Evolutionary conservation across 2,329 filamentous ascomycete genomes (phyloP).

Genomic region (Verticillium tricorpus): DNA sequence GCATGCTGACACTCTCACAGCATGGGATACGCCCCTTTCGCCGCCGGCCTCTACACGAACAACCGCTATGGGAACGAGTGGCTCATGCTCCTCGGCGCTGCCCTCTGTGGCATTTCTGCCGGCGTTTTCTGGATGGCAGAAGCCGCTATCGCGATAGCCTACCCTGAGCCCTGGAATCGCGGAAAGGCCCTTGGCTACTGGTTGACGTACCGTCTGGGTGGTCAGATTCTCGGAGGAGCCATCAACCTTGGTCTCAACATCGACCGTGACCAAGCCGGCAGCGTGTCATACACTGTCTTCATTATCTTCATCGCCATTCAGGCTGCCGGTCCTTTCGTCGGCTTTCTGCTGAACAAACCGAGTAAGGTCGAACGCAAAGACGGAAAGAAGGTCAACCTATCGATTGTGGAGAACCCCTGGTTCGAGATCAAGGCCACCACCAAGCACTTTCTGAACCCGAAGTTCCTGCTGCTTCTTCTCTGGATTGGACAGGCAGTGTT

Average conservation of each 20-base stretch:
- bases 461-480: conserved; percentile 60
- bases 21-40: conserved; percentile 66
- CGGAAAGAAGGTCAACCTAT: conserved; percentile 55
- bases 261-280: conserved; percentile 50
- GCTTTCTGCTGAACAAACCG: conserved; percentile 57
- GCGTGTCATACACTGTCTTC: conserved; percentile 66
- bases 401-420: conserved; percentile 51
- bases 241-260: conserved; percentile 67
- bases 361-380: conserved; percentile 60
- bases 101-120: conserved; percentile 64
- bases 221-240: conserved; percentile 67
- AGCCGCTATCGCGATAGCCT: conserved; percentile 67
- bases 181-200: conserved; percentile 64
- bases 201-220: conserved; percentile 54
- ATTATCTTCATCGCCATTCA: conserved; percentile 69
- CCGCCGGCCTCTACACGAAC: conserved; percentile 67
- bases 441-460: conserved; percentile 53
- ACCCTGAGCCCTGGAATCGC: conserved; percentile 65
- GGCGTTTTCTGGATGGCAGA: conserved; percentile 75
- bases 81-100: conserved; percentile 64
- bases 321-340: conserved; percentile 59
- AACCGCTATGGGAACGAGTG: conserved; percentile 66
- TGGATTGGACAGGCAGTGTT: conserved; percentile 70
- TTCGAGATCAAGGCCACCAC: conserved; percentile 56
- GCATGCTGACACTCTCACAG: conserved; percentile 15